These are phyloP conservation scores for Pseudogymnoascus sp. DNA, from an alignment of 2,329 filamentous ascomycete species.

Conservation along the genomic window DNA sequence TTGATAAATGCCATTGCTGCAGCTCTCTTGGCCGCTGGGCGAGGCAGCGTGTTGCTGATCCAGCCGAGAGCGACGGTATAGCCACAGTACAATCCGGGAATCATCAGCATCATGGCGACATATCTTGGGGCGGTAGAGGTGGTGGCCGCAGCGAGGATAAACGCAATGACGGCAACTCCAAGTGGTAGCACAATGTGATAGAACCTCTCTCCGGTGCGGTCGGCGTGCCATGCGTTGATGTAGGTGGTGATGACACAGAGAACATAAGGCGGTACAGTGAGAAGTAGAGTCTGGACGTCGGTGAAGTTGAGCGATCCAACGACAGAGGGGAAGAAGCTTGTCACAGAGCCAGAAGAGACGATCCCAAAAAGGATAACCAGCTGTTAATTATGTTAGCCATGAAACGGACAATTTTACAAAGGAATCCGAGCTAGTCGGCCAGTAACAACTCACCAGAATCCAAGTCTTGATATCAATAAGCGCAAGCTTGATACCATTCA, in stretches of 20 bases:
- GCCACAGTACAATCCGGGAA: conserved; percentile 52
- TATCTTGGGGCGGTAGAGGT: conserved; percentile 54
- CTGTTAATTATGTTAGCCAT: conserved; percentile 22
- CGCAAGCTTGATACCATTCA: conserved; percentile 37
- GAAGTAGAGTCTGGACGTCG: conserved; percentile 49
- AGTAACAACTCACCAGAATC: conserved; percentile 38
- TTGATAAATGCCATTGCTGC: conserved; percentile 70
- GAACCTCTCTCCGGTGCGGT: conserved; percentile 62
- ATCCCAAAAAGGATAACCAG: conserved; percentile 50
- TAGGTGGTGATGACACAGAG: conserved; percentile 53
- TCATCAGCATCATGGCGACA: conserved; percentile 65
- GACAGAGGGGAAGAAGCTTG: conserved; percentile 64
- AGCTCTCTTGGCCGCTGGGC: conserved; percentile 55
- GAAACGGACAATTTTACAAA: conserved; percentile 11
- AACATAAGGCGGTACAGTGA: conserved; percentile 59
- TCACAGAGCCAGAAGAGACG: conserved; percentile 48
- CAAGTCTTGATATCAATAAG: conserved; percentile 47
- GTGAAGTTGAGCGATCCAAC: conserved; percentile 58
- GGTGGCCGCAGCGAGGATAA: conserved; percentile 60
- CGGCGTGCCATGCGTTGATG: conserved; percentile 61
- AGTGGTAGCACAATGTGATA: conserved; percentile 58
- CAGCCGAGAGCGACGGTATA: conserved; percentile 64
- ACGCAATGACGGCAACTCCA: conserved; percentile 51
- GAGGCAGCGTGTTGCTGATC: conserved; percentile 68
- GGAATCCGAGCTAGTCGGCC: conserved; percentile 14